A percentile compares a stretch with the other conserved stretches of the same genome.
Evolutionary conservation across 2,329 filamentous ascomycete species (phyloP).

Genomic region (Cladosporium sp.): DNA sequence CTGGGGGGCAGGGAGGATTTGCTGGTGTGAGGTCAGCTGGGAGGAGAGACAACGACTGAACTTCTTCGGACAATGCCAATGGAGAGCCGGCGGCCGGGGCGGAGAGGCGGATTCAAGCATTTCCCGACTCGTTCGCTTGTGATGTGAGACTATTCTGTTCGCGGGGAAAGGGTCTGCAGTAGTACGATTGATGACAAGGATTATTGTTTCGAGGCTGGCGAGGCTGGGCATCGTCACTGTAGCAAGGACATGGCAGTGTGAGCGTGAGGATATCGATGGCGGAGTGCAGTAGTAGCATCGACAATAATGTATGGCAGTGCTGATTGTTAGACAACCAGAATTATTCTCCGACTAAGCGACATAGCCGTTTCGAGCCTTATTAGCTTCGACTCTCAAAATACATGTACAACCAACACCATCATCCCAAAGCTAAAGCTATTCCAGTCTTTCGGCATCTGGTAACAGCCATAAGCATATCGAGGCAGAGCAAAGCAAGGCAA

Average conservation of each 20-base stretch:
- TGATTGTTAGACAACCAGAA: not conserved
- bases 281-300: not conserved
- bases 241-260: not conserved
- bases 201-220: not conserved
- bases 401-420: not conserved
- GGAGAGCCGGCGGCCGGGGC: constrained; percentile 14
- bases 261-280: not conserved
- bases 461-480: not conserved
- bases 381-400: not conserved
- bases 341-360: not conserved
- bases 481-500: not conserved
- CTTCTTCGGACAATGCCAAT: constrained; percentile 5
- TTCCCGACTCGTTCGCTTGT: not conserved
- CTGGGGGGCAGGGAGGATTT: not conserved
- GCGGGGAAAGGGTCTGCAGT: constrained; percentile 11
- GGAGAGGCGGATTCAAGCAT: constrained; percentile 11
- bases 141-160: not conserved
- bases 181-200: not conserved
- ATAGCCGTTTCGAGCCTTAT: not conserved
- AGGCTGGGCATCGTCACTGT: not conserved
- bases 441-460: not conserved
- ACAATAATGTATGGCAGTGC: not conserved
- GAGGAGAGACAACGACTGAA: not conserved
- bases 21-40: constrained; percentile 2
- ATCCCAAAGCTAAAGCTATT: not conserved